Evolutionary conservation across 495 filamentous ascomycete species (phyloP), one percentile per base, ranked within the genome.

Genomic region (Lineolata rhizophorae): DNA sequence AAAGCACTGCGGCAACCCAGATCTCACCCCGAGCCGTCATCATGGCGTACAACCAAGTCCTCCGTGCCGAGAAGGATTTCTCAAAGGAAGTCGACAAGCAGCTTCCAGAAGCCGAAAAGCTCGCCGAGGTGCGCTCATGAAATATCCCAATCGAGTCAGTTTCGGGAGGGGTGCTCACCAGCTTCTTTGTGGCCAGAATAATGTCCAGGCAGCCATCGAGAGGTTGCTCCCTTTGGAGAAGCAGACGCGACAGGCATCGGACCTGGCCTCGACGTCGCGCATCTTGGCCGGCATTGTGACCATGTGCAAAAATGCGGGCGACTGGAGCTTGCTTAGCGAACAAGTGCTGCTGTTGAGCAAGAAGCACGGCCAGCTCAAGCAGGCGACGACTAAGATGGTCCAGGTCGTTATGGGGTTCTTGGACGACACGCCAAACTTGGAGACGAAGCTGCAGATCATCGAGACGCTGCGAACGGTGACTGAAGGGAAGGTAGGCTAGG

Each of bases 351-450:
- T 93, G 29, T 68, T 95, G 29, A 93, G 85, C 39, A 95, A 94
- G 72, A 97, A 97, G 61, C 87, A 97, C 79, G 78, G 82, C 44
- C 87, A 97, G 59, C 84, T 97, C 55, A 94, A 94, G 54, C 90
- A 94, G 59, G 87, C 87, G 44, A 83, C 78, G 39, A 95, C 87
- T 41, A 85, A 82, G 64, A 97, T 97, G 87, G 87, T 97, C 27
- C 87, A 95, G 62, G 72, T 70, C 32, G 81, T 91, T 33, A 91
- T 97, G 80, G 62, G 56, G 28, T 94, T 93, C 51, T 56, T 97
- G 50, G 78, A 91, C 47, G 66, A 76, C 29, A 64, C 68, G 47
- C 80, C 84, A 22, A 75, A 62, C 36, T 38, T 75, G 37, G 85
- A 92, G 35, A 78, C 69, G 20, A 95, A 94, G 59, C 61, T 97